Conservation (phyloP, 2,329 filamentous ascomycete genomes). For the Leptographium lundbergii region DNA sequence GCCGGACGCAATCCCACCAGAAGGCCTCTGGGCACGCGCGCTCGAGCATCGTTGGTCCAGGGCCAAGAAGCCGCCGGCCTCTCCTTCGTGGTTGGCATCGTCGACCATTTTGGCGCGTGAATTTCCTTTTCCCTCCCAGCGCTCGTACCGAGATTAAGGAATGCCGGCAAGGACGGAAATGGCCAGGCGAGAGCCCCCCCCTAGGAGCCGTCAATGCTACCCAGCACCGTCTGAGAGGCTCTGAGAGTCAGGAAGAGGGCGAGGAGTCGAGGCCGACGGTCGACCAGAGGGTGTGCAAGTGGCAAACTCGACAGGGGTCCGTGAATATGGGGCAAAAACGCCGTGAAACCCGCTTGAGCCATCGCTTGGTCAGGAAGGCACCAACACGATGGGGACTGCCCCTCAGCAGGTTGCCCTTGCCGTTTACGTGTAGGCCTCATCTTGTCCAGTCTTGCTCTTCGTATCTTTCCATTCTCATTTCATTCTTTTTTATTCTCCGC, state of each 20-base stretch:
- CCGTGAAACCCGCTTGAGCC: constrained; percentile 5
- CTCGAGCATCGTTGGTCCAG: no score
- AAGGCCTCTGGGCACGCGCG: no score
- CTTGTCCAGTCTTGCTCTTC: not conserved
- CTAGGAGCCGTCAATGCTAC: not conserved
- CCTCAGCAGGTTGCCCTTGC: not conserved
- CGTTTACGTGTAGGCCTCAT: not conserved
- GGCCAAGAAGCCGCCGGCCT: no score
- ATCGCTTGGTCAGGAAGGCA: not conserved
- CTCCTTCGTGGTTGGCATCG: not conserved
- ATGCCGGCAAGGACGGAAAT: not conserved
- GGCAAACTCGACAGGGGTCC: not conserved
- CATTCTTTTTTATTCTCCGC: not conserved
- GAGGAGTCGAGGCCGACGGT: not conserved
- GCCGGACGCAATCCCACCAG: not conserved
- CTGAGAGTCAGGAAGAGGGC: not conserved
- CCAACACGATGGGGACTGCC: not conserved
- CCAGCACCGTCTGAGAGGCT: not conserved
- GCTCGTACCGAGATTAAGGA: not conserved
- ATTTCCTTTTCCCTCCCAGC: not conserved
- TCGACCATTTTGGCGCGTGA: not conserved
- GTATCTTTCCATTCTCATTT: not conserved
- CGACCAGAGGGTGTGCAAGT: not conserved
- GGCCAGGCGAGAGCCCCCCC: not conserved
- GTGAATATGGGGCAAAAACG: not conserved